Conservation (phyloP, 768 basidiomycete genomes). For the Lactifluus volemus region DNA sequence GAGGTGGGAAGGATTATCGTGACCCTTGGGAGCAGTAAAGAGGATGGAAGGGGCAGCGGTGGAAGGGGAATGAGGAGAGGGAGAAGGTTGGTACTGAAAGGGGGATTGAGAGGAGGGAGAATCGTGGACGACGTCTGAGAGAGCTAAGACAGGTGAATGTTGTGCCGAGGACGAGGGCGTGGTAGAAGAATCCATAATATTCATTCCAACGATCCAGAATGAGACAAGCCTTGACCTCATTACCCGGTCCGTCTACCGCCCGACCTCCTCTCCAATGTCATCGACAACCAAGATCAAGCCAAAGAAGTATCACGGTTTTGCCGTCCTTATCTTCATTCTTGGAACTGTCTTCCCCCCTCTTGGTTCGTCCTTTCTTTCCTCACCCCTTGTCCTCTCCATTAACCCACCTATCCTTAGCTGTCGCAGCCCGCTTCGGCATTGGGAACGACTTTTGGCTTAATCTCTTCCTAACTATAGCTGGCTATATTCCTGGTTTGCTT, state of each 20-base stretch:
- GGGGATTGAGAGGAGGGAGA: conserved; percentile 49
- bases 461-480: conserved; percentile 76
- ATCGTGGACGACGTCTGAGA: conserved; percentile 82
- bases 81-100: conserved; percentile 27
- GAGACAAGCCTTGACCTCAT: neutral
- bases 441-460: conserved; percentile 91
- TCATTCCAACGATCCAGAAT: neutral
- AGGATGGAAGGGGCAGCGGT: conserved; percentile 17
- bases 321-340: conserved; percentile 71
- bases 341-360: conserved; percentile 91
- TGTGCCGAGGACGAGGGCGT: conserved; percentile 20
- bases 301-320: conserved; percentile 71
- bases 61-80: conserved; percentile 14
- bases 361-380: conserved; percentile 39
- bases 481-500: conserved; percentile 74
- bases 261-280: neutral
- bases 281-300: conserved; percentile 37
- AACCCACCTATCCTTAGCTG: conserved; percentile 44
- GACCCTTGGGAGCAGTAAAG: conserved; percentile 19
- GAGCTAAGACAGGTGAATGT: conserved; percentile 52
- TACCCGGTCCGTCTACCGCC: neutral
- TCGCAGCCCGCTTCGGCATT: conserved; percentile 88
- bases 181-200: conserved; percentile 1
- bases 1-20: conserved; percentile 21
- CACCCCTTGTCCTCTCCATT: conserved; percentile 2